Evolutionary conservation across 2,329 filamentous ascomycete genomes (phyloP).

Genomic region (Mollisiaceae sp.): DNA sequence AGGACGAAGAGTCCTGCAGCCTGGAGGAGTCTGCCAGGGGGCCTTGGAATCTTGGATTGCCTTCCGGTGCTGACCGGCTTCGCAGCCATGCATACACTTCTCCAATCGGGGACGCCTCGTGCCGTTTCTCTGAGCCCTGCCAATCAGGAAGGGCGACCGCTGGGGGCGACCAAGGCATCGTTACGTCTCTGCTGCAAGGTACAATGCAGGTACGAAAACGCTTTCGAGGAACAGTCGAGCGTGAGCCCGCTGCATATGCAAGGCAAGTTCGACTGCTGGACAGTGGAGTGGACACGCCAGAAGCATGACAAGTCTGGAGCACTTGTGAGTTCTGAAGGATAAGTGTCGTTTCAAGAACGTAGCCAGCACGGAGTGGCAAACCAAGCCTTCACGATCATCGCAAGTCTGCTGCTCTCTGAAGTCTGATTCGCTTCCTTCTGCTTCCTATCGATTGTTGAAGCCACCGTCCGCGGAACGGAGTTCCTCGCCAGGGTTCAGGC

Average conservation of each 20-base stretch:
- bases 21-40: no score
- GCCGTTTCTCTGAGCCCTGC: constrained; percentile 2
- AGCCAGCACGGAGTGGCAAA: constrained; percentile 9
- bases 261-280: no score
- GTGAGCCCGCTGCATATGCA: constrained; percentile 23
- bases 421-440: constrained; percentile 33
- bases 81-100: constrained; percentile 1
- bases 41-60: background rate
- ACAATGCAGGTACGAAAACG: constrained; percentile 39
- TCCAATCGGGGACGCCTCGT: constrained; percentile 17
- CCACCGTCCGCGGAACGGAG: constrained; percentile 3
- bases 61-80: constrained; percentile 7
- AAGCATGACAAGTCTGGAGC: constrained; percentile 7
- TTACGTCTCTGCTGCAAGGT: constrained; percentile 35
- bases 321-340: background rate
- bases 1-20: no score
- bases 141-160: constrained; percentile 1
- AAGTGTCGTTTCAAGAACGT: constrained; percentile 18
- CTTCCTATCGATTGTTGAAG: constrained; percentile 30
- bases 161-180: constrained; percentile 1
- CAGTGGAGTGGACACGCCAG: constrained; percentile 19
- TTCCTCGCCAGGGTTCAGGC: background rate
- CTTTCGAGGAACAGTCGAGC: constrained; percentile 4
- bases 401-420: constrained; percentile 16
- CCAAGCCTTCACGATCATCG: constrained; percentile 8